A percentile compares a stretch with the other conserved stretches of the same genome.
These are phyloP conservation scores for Mycena venus DNA, from an alignment of 768 basidiomycete species.

Conservation along the genomic window DNA sequence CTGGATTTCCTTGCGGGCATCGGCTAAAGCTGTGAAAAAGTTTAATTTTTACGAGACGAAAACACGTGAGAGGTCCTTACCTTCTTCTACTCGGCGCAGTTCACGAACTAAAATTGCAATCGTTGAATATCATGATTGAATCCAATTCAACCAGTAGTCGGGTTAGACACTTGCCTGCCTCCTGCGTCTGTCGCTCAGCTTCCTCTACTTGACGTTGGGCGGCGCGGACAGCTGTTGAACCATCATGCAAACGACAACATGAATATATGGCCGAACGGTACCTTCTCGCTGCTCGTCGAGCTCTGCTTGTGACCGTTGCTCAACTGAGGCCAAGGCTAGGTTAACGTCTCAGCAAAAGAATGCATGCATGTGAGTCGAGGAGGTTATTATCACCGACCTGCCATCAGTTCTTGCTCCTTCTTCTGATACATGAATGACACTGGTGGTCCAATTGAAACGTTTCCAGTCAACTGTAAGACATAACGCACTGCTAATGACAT, in stretches of 20 bases:
- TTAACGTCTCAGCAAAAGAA: background rate
- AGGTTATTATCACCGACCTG: slow-evolving; percentile 15
- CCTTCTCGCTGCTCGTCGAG: slow-evolving; percentile 34
- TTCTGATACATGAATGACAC: slow-evolving; percentile 36
- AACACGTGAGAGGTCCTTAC: background rate
- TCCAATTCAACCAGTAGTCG: background rate
- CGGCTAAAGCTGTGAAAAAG: slow-evolving; percentile 13
- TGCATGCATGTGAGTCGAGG: background rate
- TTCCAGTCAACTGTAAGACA: background rate
- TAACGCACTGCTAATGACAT: slow-evolving; percentile 34
- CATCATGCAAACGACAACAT: background rate
- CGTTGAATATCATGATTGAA: background rate
- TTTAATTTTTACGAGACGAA: background rate
- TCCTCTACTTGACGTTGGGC: slow-evolving; percentile 32
- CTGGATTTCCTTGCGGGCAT: slow-evolving; percentile 30
- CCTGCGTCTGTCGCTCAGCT: slow-evolving; percentile 29
- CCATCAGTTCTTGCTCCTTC: slow-evolving; percentile 31
- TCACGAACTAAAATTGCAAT: slow-evolving; percentile 25
- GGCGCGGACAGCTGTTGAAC: slow-evolving; percentile 21
- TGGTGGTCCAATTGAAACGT: slow-evolving; percentile 4
- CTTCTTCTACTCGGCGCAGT: slow-evolving; percentile 28
- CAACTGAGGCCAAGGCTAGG: slow-evolving; percentile 26
- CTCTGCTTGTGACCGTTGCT: slow-evolving; percentile 27
- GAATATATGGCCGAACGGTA: background rate
- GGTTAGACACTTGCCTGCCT: slow-evolving; percentile 16